Evolutionary conservation across 176 grass and related monocot species (phyloP).

Genomic region (Triticum urartu): DNA sequence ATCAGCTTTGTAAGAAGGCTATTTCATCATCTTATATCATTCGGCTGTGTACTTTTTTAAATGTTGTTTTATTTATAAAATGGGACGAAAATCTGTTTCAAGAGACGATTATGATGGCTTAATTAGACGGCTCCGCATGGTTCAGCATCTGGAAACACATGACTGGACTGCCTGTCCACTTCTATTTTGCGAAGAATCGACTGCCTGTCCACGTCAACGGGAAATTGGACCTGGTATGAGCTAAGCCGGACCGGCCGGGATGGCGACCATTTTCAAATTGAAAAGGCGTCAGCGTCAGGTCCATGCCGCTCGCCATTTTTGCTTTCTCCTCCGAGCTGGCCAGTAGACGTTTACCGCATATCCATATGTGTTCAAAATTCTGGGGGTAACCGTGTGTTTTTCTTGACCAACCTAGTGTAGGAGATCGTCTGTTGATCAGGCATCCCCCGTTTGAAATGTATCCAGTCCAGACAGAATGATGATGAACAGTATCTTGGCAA

Average conservation of each 20-base stretch:
- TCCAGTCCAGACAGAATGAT: not conserved
- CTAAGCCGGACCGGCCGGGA: not conserved
- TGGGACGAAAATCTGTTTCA: too few relatives aligned
- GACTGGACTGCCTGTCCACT: constrained; percentile 26
- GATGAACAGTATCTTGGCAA: not conserved
- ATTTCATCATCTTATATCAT: too few relatives aligned
- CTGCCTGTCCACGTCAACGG: constrained; percentile 19
- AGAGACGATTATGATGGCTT: not conserved
- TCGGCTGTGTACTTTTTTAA: too few relatives aligned
- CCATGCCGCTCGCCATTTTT: not conserved
- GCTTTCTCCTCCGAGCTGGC: not conserved
- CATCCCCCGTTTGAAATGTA: constrained; percentile 1
- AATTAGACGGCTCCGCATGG: not conserved
- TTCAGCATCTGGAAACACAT: constrained; percentile 19
- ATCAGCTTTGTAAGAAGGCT: too few relatives aligned
- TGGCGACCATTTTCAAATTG: constrained; percentile 26
- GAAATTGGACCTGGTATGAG: constrained; percentile 34
- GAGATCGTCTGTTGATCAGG: constrained; percentile 15
- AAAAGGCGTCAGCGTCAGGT: constrained; percentile 9
- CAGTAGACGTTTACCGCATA: not conserved
- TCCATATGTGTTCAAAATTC: too few relatives aligned
- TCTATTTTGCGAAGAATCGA: not conserved
- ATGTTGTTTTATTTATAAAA: too few relatives aligned
- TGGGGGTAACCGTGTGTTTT: not conserved
- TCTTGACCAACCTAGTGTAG: not conserved